These are phyloP conservation scores for Hypoxylon fuscum DNA, from an alignment of 495 filamentous ascomycete species.

Conservation along the genomic window DNA sequence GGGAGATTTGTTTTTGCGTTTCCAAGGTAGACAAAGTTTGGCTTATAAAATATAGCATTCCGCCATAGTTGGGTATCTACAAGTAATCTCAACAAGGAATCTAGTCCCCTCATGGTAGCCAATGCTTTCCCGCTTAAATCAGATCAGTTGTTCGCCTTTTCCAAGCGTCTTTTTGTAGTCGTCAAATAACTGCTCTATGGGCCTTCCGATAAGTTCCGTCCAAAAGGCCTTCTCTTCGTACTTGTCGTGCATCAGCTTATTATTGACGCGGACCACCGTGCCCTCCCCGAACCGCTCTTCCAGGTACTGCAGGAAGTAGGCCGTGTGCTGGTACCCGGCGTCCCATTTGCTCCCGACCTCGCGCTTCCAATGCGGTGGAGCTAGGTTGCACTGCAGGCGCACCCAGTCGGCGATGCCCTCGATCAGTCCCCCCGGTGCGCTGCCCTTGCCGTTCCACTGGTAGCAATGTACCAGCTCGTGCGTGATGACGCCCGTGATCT, in stretches of 20 bases:
- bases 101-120: background rate
- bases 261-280: slow-evolving; percentile 78
- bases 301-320: slow-evolving; percentile 86
- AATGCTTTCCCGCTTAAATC: background rate
- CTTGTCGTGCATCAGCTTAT: slow-evolving; percentile 64
- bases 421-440: slow-evolving; percentile 79
- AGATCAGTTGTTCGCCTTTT: too few species aligned
- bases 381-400: slow-evolving; percentile 73
- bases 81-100: slow-evolving; percentile 22
- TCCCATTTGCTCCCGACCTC: slow-evolving; percentile 75
- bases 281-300: slow-evolving; percentile 72
- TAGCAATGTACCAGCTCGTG: slow-evolving; percentile 98
- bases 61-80: slow-evolving; percentile 26
- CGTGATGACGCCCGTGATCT: slow-evolving; percentile 83
- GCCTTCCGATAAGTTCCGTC: slow-evolving; percentile 70
- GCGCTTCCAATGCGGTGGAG: slow-evolving; percentile 85
- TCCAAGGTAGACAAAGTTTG: slow-evolving; percentile 8
- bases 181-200: slow-evolving; percentile 75
- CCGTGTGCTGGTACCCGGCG: slow-evolving; percentile 90
- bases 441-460: slow-evolving; percentile 75
- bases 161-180: slow-evolving; percentile 66
- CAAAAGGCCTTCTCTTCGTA: slow-evolving; percentile 75
- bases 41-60: slow-evolving; percentile 16
- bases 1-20: slow-evolving; percentile 11
- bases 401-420: slow-evolving; percentile 98